Percentiles rank a stretch among this genome's conserved stretches.
phyloP scores from a whole-genome alignment of 257 asterid genomes.

The Gentiana dahurica region DNA sequence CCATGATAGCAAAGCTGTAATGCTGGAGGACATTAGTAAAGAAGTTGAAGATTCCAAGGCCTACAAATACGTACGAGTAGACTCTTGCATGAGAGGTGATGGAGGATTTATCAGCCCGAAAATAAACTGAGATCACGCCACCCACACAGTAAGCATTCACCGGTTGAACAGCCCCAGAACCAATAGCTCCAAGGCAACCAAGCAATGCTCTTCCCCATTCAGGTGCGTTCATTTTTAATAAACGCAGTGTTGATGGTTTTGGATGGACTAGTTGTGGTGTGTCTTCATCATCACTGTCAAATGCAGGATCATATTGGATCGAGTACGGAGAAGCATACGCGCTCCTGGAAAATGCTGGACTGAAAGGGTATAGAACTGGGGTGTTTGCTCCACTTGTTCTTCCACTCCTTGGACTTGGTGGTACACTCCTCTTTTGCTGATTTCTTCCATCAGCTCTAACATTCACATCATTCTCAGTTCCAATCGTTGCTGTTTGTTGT shows the following conservation, averaged over 20 bases:
- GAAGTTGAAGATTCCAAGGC: slow-evolving; percentile 40
- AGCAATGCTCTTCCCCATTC: slow-evolving; percentile 52
- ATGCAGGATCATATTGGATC: slow-evolving; percentile 38
- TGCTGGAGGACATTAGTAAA: slow-evolving; percentile 56
- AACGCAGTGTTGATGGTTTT: slow-evolving; percentile 58
- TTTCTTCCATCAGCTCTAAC: slow-evolving; percentile 24
- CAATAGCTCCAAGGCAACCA: slow-evolving; percentile 59
- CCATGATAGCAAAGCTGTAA: slow-evolving; percentile 62
- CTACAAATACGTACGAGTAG: slow-evolving; percentile 30
- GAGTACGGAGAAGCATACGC: slow-evolving; percentile 49
- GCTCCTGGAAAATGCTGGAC: slow-evolving; percentile 67
- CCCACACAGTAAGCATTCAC: slow-evolving; percentile 56
- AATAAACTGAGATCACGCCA: slow-evolving; percentile 44
- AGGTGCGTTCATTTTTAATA: slow-evolving; percentile 56
- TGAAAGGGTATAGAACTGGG: slow-evolving; percentile 48
- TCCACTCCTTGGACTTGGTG: slow-evolving; percentile 50
- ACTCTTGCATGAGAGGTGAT: slow-evolving; percentile 30
- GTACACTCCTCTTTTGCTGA: slow-evolving; percentile 20
- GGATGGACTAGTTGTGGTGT: slow-evolving; percentile 12
- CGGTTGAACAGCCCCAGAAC: slow-evolving; percentile 59
- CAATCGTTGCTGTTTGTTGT: slow-evolving; percentile 24
- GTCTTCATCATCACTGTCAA: slow-evolving; percentile 44
- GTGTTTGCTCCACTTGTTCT: slow-evolving; percentile 52
- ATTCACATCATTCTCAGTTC: slow-evolving; percentile 8
- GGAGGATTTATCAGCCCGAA: slow-evolving; percentile 24